phyloP scores from a whole-genome alignment of 305 asterid species.

The Nicotiana rustica region DNA sequence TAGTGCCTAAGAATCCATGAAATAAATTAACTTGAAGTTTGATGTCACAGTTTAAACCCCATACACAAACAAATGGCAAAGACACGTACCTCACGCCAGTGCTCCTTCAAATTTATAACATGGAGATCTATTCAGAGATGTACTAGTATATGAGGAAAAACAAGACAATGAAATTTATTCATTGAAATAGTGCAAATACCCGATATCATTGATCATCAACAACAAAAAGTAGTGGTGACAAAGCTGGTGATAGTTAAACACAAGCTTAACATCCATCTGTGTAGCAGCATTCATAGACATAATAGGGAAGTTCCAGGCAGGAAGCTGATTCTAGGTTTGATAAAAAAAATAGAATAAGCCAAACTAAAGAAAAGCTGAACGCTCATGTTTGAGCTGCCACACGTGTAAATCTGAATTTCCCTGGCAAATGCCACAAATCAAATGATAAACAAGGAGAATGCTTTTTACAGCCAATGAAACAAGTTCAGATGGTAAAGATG shows the following conservation, averaged over 20 bases:
- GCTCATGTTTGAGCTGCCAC: constrained; percentile 5
- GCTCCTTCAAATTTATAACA: neutral
- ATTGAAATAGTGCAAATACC: neutral
- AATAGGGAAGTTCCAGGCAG: neutral
- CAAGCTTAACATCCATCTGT: neutral
- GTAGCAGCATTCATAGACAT: neutral
- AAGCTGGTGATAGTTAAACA: neutral
- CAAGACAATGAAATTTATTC: neutral
- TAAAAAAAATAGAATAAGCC: neutral
- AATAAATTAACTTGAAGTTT: neutral
- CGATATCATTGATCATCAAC: neutral
- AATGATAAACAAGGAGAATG: neutral
- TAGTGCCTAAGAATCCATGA: neutral
- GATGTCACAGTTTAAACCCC: neutral
- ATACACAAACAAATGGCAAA: neutral
- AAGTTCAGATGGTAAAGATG: neutral
- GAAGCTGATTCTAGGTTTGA: constrained; percentile 9
- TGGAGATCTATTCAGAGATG: neutral
- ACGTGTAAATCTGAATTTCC: neutral
- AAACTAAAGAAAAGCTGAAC: neutral
- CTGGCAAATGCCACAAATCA: neutral
- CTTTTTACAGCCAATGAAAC: neutral
- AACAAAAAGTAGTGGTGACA: neutral
- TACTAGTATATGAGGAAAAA: neutral
- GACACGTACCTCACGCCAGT: neutral